Evolutionary conservation across 495 filamentous ascomycete species (phyloP), one percentile per base, ranked within the genome.

Genomic region (Aspergillus homomorphus): DNA sequence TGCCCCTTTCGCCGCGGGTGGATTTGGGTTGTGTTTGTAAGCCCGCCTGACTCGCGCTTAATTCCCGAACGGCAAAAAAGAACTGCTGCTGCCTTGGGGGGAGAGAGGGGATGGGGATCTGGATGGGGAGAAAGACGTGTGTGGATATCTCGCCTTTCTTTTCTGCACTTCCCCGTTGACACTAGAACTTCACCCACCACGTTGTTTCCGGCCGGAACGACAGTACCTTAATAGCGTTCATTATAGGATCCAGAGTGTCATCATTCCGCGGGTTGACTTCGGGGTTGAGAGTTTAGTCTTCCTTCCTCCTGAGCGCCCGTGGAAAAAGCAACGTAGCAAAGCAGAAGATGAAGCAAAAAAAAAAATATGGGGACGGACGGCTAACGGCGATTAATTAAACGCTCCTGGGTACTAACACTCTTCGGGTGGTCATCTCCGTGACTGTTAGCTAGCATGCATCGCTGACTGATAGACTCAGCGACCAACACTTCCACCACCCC

Each of bases 381-480:
- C 21, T 19, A 33, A 53, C 23, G 21, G 19, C 45, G 45, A 22
- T 33, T 59, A 44, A 54, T 24, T 45, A 53, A 28, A 43, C 43
- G 15, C 21, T 3, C 12, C 57, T 51, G 48, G n/a, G 23, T 51
- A 10, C 48, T 51, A 51, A 58, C 24, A 52, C 58, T 45, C 41
- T 50, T 58, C 67, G 57, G 59, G 65, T 56, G 41, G 58, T 59
- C 58, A 65, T 57, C 56, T 60, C 42, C 57, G 50, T 58, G 50
- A 54, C 42, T 58, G 23, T 46, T 61, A 50, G 60, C 46, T 54
- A 58, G 53, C 59, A 52, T 52, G 42, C 42, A 24, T 45, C n/a
- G 50, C 19, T 42, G 33, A 57, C 19, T 42, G 33, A 43, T 43
- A 56, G 45, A 49, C 24, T 22, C 21, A 41, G n/a, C 15, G 42